Evolutionary conservation across 441 rosid genomes (phyloP).

Genomic region (Populus trichocarpa): DNA sequence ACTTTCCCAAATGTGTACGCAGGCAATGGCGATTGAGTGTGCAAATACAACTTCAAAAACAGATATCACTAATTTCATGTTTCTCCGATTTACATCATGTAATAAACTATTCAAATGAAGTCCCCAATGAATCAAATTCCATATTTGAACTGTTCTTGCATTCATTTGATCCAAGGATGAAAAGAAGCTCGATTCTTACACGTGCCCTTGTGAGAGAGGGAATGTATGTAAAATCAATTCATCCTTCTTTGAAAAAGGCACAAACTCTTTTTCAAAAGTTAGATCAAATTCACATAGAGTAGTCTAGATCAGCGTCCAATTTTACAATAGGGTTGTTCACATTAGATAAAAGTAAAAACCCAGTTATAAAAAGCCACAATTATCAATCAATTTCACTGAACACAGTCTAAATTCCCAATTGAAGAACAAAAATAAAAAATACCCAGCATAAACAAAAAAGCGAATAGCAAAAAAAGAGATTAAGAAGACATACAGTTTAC

Average conservation of each 20-base stretch:
- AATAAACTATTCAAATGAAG: background rate
- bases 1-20: background rate
- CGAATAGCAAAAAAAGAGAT: background rate
- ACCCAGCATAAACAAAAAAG: background rate
- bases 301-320: background rate
- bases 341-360: too few species aligned
- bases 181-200: background rate
- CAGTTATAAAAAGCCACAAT: background rate
- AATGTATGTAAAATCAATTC: background rate
- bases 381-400: background rate
- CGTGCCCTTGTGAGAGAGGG: background rate
- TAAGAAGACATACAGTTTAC: slow-evolving; percentile 46
- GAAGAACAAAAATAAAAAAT: background rate
- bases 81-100: background rate
- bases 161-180: background rate
- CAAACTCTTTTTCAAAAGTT: background rate
- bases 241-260: background rate
- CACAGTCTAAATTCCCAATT: background rate
- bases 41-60: background rate
- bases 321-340: background rate
- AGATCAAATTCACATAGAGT: background rate
- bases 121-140: background rate
- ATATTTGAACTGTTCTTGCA: background rate
- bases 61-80: background rate
- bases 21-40: background rate